These are phyloP conservation scores for Metschnikowia colocasiae DNA, from an alignment of 805 yeast species.

Conservation along the genomic window DNA sequence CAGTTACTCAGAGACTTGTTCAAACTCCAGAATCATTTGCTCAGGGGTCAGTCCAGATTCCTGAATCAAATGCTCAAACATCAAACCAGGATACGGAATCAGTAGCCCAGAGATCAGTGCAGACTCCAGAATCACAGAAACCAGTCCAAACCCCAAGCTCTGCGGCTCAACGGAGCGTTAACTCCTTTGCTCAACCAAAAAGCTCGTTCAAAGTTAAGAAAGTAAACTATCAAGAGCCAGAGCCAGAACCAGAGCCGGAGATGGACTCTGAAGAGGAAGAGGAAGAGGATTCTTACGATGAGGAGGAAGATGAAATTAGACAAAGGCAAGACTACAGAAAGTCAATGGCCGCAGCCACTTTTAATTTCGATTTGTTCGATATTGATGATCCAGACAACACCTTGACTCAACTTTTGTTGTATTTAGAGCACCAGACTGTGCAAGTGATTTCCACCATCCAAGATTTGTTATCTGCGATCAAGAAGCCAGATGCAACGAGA, in stretches of 20 bases:
- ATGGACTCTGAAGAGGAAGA: conserved; percentile 5
- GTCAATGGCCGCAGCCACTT: conserved; percentile 51
- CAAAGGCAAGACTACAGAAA: conserved; percentile 44
- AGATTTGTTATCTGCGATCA: conserved; percentile 69
- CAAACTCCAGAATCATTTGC: background rate
- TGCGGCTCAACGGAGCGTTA: background rate
- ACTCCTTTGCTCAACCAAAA: background rate
- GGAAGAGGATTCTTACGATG: conserved; percentile 24
- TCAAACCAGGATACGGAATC: too few species aligned
- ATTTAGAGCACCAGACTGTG: conserved; percentile 90
- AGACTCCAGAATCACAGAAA: too few species aligned
- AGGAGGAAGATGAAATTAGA: conserved; percentile 33
- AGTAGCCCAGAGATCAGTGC: too few species aligned
- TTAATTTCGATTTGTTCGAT: conserved; percentile 72
- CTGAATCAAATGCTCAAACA: too few species aligned
- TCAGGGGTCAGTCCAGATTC: too few species aligned
- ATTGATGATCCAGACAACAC: conserved; percentile 87
- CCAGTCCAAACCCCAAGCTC: background rate
- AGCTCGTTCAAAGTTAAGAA: conserved; percentile 16
- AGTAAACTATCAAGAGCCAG: conserved; percentile 12
- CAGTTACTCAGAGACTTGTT: background rate
- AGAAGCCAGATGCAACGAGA: conserved; percentile 70
- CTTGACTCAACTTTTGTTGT: conserved; percentile 73
- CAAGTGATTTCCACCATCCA: conserved; percentile 89
- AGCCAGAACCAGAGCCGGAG: background rate